These are phyloP conservation scores for Pseudocercospora macadamiae DNA, from an alignment of 2,329 filamentous ascomycete species.

Conservation along the genomic window DNA sequence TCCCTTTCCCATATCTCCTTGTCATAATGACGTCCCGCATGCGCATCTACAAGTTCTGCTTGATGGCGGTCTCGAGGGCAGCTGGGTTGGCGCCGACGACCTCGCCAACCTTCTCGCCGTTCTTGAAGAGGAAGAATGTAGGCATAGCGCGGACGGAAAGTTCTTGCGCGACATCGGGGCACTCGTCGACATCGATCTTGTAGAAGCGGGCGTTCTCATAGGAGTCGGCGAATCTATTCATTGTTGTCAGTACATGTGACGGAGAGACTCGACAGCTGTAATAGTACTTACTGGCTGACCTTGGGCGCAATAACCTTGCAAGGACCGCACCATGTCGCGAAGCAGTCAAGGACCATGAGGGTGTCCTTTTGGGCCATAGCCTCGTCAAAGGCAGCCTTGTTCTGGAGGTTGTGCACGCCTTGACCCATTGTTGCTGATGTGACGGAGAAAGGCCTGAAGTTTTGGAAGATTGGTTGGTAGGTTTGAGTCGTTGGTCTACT, in stretches of 20 bases:
- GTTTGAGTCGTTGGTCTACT: slow-evolving; percentile 21
- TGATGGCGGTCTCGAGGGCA: slow-evolving; percentile 61
- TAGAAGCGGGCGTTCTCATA: slow-evolving; percentile 71
- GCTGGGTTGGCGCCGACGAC: slow-evolving; percentile 80
- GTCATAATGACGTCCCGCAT: slow-evolving; percentile 7
- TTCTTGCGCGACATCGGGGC: slow-evolving; percentile 73
- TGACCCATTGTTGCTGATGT: slow-evolving; percentile 47
- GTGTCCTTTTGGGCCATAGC: slow-evolving; percentile 57
- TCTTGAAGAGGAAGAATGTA: slow-evolving; percentile 83
- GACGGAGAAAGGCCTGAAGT: slow-evolving; percentile 43
- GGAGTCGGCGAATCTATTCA: slow-evolving; percentile 59
- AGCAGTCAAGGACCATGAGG: slow-evolving; percentile 80
- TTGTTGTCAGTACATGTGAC: slow-evolving; percentile 14
- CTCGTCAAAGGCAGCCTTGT: slow-evolving; percentile 61
- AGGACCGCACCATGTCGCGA: slow-evolving; percentile 89
- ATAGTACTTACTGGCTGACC: slow-evolving; percentile 55
- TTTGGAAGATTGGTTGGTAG: slow-evolving; percentile 29
- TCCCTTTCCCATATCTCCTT: slow-evolving; percentile 6
- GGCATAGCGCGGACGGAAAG: slow-evolving; percentile 89
- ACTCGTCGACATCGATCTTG: slow-evolving; percentile 89
- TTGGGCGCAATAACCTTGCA: slow-evolving; percentile 88
- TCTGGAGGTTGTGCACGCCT: slow-evolving; percentile 58
- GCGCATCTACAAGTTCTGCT: slow-evolving; percentile 26
- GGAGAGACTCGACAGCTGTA: neutral
- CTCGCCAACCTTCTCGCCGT: slow-evolving; percentile 71